Conservation (phyloP, 192 early-diverging fungal genomes). For the Podila clonocystis region DNA sequence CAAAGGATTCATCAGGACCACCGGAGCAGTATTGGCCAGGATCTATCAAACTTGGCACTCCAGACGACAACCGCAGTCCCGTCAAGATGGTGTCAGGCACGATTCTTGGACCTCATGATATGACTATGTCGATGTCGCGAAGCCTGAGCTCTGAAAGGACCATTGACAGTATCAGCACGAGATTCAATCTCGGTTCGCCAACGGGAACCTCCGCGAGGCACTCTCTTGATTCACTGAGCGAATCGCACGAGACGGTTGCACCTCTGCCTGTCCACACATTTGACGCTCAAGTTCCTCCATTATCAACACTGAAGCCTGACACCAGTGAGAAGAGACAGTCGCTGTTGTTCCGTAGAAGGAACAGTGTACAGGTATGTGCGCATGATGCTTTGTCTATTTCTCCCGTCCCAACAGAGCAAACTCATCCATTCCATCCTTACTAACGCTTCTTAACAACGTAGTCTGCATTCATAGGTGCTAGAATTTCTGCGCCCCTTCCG, state of each 20-base stretch:
- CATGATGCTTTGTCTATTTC: neutral
- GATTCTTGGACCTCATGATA: neutral
- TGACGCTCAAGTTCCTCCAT: neutral
- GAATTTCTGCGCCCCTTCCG: slow-evolving; percentile 31
- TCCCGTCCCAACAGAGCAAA: neutral
- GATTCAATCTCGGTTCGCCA: neutral
- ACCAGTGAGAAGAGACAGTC: slow-evolving; percentile 24
- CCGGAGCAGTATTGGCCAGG: slow-evolving; percentile 47
- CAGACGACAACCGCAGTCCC: slow-evolving; percentile 34
- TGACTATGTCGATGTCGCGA: slow-evolving; percentile 14
- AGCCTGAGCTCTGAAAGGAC: slow-evolving; percentile 24
- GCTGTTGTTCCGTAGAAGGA: slow-evolving; percentile 8
- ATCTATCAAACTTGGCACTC: slow-evolving; percentile 11
- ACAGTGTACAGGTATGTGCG: neutral
- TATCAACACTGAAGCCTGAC: slow-evolving; percentile 1
- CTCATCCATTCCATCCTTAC: neutral
- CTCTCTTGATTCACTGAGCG: slow-evolving; percentile 10
- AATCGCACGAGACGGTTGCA: neutral
- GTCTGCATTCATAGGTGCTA: slow-evolving; percentile 6
- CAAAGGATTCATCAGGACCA: slow-evolving; percentile 15
- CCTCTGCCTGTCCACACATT: neutral
- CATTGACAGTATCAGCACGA: neutral
- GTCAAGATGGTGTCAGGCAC: neutral
- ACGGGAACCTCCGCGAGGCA: neutral
- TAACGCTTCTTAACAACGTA: neutral